A percentile compares a stretch with the other conserved stretches of the same genome.
phyloP scores from a whole-genome alignment of 2,329 filamentous ascomycete genomes.

The Metarhizium rileyi region DNA sequence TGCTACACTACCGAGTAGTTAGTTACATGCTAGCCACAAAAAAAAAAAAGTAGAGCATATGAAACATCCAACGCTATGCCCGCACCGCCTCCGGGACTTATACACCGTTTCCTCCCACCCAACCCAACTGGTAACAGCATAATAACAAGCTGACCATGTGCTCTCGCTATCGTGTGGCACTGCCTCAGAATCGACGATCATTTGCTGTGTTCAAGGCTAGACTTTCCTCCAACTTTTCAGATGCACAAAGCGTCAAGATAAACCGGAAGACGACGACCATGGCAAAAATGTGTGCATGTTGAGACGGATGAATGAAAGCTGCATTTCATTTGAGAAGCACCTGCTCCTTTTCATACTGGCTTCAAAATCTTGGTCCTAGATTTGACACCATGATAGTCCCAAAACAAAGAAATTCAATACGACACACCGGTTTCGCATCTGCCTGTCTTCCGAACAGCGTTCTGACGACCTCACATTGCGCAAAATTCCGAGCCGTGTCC shows the following conservation, averaged over 20 bases:
- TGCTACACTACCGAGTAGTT: neutral
- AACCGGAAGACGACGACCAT: neutral
- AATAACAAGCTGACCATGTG: neutral
- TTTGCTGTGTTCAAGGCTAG: neutral
- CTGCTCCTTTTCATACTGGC: neutral
- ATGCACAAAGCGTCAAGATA: neutral
- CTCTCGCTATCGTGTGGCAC: neutral
- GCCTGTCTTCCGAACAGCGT: neutral
- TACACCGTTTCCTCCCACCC: neutral
- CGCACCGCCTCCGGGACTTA: neutral
- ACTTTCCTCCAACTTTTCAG: neutral
- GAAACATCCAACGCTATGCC: neutral
- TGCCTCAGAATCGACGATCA: neutral
- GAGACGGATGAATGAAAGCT: neutral
- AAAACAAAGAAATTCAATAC: neutral
- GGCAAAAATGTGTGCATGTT: neutral
- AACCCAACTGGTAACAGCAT: neutral
- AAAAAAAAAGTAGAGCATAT: neutral
- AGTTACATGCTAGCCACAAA: neutral
- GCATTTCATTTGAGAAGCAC: neutral
- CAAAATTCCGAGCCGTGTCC: neutral
- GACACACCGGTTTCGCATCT: neutral
- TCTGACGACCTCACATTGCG: neutral
- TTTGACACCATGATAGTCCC: neutral
- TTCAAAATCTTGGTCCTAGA: neutral